A percentile compares a stretch with the other conserved stretches of the same genome.
phyloP scores from a whole-genome alignment of 257 asterid genomes.

The Petrea volubilis region DNA sequence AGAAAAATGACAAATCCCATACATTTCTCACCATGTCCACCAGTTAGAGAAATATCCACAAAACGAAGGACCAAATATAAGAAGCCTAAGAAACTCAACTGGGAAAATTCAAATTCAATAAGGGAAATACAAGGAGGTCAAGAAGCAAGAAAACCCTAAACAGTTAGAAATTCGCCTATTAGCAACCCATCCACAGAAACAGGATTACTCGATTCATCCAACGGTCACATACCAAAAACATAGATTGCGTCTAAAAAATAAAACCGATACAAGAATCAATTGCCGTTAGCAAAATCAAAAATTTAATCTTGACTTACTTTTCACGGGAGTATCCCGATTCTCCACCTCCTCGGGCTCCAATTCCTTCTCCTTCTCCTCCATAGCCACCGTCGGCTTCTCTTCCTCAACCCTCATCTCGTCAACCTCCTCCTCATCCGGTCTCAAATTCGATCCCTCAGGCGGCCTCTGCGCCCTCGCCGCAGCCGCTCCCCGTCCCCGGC shows the following conservation, averaged over 20 bases:
- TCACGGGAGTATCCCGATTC: slow-evolving; percentile 19
- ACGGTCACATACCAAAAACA: neutral
- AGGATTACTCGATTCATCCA: too few species aligned
- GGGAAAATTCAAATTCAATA: too few species aligned
- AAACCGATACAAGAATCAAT: neutral
- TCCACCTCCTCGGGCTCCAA: slow-evolving; percentile 32
- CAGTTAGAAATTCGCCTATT: too few species aligned
- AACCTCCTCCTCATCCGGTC: slow-evolving; percentile 41
- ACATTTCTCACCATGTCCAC: too few species aligned
- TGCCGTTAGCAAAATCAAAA: neutral
- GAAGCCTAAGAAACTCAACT: too few species aligned
- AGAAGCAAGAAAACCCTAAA: too few species aligned
- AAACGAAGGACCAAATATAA: too few species aligned
- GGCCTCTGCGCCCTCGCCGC: slow-evolving; percentile 27
- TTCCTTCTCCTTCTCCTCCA: slow-evolving; percentile 30
- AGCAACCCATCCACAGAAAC: too few species aligned
- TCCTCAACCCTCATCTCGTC: slow-evolving; percentile 32
- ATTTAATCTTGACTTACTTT: slow-evolving; percentile 32
- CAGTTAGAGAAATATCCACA: too few species aligned
- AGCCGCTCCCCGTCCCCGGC: slow-evolving; percentile 47
- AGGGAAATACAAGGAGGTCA: too few species aligned
- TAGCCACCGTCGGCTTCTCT: slow-evolving; percentile 17
- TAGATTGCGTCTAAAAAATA: neutral
- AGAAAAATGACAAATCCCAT: too few species aligned
- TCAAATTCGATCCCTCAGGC: slow-evolving; percentile 35